These are phyloP conservation scores for Dryas octopetala DNA, from an alignment of 306 rosid species.

Conservation along the genomic window DNA sequence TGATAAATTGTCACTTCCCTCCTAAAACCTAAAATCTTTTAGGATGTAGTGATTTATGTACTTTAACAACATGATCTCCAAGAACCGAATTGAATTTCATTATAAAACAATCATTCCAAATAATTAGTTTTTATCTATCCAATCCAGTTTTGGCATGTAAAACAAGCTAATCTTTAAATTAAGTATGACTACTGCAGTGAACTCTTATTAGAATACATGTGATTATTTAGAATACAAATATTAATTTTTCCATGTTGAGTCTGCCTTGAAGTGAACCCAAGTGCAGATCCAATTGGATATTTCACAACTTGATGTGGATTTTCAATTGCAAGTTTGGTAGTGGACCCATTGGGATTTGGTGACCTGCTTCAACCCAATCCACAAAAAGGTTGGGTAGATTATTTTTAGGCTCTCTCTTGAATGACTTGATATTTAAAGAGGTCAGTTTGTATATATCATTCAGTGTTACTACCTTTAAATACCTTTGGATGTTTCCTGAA, in stretches of 20 bases:
- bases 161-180: neutral
- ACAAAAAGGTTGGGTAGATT: too few relatives aligned
- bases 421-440: too few relatives aligned
- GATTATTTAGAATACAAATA: too few relatives aligned
- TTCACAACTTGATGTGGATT: too few relatives aligned
- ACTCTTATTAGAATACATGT: neutral
- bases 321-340: too few relatives aligned
- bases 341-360: too few relatives aligned
- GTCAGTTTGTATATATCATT: too few relatives aligned
- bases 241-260: too few relatives aligned
- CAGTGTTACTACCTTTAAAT: neutral
- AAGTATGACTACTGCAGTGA: neutral
- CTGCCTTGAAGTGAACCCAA: neutral
- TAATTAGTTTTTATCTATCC: too few relatives aligned
- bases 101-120: neutral
- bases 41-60: neutral
- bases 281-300: neutral
- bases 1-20: too few relatives aligned
- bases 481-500: neutral
- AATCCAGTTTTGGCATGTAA: neutral
- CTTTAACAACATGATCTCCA: neutral
- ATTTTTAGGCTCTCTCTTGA: too few relatives aligned
- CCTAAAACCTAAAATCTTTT: too few relatives aligned
- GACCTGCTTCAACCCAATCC: neutral
- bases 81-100: neutral